phyloP scores from a whole-genome alignment of 192 early-diverging fungal genomes.

The Podila clonocystis region DNA sequence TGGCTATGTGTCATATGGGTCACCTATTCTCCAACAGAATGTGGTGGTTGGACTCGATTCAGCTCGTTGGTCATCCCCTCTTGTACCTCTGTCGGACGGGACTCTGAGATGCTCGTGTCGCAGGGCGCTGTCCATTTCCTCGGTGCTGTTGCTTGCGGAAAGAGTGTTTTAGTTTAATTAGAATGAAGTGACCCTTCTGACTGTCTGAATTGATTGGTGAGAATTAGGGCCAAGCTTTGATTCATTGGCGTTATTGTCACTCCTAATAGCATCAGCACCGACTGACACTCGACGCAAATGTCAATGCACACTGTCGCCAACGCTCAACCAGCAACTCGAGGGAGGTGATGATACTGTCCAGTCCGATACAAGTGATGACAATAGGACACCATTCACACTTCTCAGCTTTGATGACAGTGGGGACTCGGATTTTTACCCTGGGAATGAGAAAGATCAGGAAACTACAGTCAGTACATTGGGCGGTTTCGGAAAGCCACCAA shows the following conservation, averaged over 20 bases:
- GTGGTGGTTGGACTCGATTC: slow-evolving; percentile 18
- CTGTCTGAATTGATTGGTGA: no score
- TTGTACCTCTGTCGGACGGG: slow-evolving; percentile 13
- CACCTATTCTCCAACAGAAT: slow-evolving; percentile 13
- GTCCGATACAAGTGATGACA: not conserved
- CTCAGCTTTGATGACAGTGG: not conserved
- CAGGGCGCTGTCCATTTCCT: slow-evolving; percentile 8
- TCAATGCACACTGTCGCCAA: not conserved
- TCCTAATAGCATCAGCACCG: no score
- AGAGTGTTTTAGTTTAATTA: no score
- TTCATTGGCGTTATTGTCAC: no score
- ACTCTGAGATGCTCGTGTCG: slow-evolving; percentile 19
- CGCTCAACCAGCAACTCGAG: slow-evolving; percentile 7
- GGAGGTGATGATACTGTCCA: slow-evolving; percentile 2
- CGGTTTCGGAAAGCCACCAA: slow-evolving; percentile 7
- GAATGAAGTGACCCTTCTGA: no score
- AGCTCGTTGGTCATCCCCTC: slow-evolving; percentile 19
- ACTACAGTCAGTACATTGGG: slow-evolving; percentile 6
- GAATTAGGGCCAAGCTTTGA: no score
- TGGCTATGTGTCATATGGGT: slow-evolving; percentile 3
- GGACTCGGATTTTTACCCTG: slow-evolving; percentile 1
- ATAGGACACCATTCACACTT: slow-evolving; percentile 6
- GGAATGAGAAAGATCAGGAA: slow-evolving; percentile 9
- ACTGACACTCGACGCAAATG: no score
- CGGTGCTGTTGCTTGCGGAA: not conserved